A percentile compares a stretch with the other conserved stretches of the same genome.
These are phyloP conservation scores for Phaeosphaeriaceae sp. DNA, from an alignment of 2,329 filamentous ascomycete genomes.

Conservation along the genomic window DNA sequence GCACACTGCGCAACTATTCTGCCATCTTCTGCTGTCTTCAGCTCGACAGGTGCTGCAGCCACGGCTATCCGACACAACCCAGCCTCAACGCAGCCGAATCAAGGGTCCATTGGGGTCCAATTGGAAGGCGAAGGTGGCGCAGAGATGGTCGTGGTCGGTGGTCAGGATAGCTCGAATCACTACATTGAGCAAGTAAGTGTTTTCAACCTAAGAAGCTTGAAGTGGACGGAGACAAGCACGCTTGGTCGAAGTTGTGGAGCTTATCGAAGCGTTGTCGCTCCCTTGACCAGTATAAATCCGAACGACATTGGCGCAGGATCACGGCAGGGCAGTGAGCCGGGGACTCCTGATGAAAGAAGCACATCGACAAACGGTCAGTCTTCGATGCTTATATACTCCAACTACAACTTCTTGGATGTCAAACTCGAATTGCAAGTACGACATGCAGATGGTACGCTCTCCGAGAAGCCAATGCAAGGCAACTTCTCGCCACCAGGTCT, in stretches of 20 bases:
- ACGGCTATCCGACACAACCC: conserved; percentile 92
- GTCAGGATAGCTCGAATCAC: conserved; percentile 96
- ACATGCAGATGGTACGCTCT: conserved; percentile 79
- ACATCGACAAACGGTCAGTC: conserved; percentile 53
- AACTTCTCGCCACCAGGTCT: conserved; percentile 88
- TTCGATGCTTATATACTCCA: conserved; percentile 95
- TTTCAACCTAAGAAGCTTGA: conserved; percentile 92
- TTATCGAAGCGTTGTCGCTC: conserved; percentile 93
- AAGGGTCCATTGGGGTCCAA: conserved; percentile 84
- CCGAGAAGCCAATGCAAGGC: conserved; percentile 88
- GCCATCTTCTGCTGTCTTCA: conserved; percentile 85
- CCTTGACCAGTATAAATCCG: conserved; percentile 72
- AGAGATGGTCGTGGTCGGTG: conserved; percentile 96
- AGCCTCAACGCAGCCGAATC: conserved; percentile 80
- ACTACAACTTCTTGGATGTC: conserved; percentile 98
- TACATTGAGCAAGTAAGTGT: conserved; percentile 99
- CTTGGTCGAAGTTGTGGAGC: conserved; percentile 94
- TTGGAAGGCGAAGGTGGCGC: conserved; percentile 91
- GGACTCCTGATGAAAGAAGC: conserved; percentile 37
- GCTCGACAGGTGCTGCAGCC: conserved; percentile 81
- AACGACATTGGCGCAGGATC: conserved; percentile 70
- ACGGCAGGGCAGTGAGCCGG: conserved; percentile 50
- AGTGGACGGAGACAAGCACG: conserved; percentile 90
- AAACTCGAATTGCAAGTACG: conserved; percentile 93
- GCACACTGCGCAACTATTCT: conserved; percentile 94